A percentile compares a stretch with the other conserved stretches of the same genome.
phyloP scores from a whole-genome alignment of 1,284 basidiomycete genomes.

The Naganishia sp. region DNA sequence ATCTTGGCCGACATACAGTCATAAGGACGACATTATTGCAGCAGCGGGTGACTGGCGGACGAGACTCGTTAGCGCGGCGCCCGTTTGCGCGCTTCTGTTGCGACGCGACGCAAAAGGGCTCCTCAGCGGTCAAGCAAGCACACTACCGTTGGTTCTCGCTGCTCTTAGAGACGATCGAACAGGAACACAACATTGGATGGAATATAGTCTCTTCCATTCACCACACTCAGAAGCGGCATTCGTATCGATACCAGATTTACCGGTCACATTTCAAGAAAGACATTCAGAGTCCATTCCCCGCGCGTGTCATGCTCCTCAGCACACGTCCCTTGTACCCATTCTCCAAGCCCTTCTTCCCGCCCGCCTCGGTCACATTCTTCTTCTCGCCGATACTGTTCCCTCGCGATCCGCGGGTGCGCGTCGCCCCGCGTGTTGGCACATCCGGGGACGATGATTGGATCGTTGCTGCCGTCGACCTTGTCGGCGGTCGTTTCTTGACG shows the following conservation, averaged over 20 bases:
- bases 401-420: constrained; percentile 2
- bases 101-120: no score
- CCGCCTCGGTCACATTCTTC: background rate
- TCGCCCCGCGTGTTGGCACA: background rate
- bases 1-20: background rate
- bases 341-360: constrained; percentile 4
- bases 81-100: background rate
- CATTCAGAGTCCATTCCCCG: constrained; percentile 11
- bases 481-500: background rate
- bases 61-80: background rate
- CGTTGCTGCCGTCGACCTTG: background rate
- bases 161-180: no score
- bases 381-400: constrained; percentile 7
- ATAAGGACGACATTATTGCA: background rate
- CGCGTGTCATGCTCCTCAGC: constrained; percentile 23
- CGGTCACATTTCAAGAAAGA: background rate
- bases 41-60: background rate
- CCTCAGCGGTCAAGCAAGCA: no score
- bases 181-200: no score
- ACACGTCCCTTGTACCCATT: constrained; percentile 24
- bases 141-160: no score
- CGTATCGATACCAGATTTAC: background rate
- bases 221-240: no score
- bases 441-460: background rate
- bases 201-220: no score